Conservation (phyloP, 345 rosid genomes). For the Salix udensis region DNA sequence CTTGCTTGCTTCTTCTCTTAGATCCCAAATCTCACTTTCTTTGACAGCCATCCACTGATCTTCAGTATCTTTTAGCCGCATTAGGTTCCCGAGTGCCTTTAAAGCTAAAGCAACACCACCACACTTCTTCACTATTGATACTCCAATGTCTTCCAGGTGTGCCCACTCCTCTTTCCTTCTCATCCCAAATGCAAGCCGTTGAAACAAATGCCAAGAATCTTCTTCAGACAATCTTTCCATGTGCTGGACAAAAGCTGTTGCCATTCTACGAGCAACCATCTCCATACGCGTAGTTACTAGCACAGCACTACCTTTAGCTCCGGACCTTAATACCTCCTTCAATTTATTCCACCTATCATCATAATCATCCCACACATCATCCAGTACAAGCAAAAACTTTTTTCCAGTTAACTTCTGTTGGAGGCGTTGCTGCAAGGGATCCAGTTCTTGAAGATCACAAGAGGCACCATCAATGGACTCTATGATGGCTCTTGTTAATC, state of each 20-base stretch:
- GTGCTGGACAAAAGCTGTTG: not conserved
- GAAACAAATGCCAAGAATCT: constrained; percentile 11
- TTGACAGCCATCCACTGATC: constrained; percentile 6
- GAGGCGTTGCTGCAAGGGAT: not conserved
- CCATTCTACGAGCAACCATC: constrained; percentile 2
- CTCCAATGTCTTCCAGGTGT: not conserved
- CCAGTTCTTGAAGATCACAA: not conserved
- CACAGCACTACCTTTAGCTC: not conserved
- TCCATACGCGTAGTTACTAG: not conserved
- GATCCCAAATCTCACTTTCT: constrained; percentile 17
- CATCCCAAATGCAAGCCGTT: not conserved
- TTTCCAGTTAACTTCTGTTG: not conserved
- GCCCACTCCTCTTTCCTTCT: not conserved
- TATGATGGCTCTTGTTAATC: not conserved
- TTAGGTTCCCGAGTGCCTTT: constrained; percentile 10
- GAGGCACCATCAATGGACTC: not conserved
- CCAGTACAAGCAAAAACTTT: constrained; percentile 7
- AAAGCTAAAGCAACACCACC: constrained; percentile 13
- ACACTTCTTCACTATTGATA: constrained; percentile 11
- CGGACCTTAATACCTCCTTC: not conserved
- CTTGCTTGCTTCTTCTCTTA: not conserved
- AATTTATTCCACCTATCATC: not conserved
- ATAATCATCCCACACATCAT: constrained; percentile 4
- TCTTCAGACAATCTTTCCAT: not conserved
- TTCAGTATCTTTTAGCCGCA: not conserved